These are phyloP conservation scores for Venturia nashicola DNA, from an alignment of 2,329 filamentous ascomycete species.

Conservation along the genomic window DNA sequence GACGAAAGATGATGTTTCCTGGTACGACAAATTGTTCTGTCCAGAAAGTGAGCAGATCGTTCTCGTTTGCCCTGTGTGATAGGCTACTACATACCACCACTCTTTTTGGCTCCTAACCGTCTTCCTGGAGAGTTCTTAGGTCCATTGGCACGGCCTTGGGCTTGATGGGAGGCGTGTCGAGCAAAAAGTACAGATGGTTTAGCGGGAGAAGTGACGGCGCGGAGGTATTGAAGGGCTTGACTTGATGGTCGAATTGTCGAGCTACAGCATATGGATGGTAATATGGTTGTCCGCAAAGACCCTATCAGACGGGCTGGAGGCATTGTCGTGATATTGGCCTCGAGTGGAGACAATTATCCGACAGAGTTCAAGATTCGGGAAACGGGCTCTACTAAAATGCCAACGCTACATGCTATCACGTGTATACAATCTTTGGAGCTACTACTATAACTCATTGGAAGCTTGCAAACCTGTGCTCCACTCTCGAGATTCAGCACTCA, in stretches of 20 bases:
- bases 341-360: neutral
- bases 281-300: neutral
- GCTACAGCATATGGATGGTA: neutral
- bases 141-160: slow-evolving; percentile 57
- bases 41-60: neutral
- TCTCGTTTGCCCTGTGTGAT: neutral
- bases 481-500: too few species aligned
- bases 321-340: neutral
- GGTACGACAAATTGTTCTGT: slow-evolving; percentile 84
- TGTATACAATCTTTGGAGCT: neutral
- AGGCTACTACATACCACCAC: slow-evolving; percentile 50
- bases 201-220: slow-evolving; percentile 15
- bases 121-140: slow-evolving; percentile 63
- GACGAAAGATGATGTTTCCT: slow-evolving; percentile 96
- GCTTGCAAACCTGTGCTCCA: too few species aligned
- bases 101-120: slow-evolving; percentile 88
- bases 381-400: neutral
- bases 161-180: slow-evolving; percentile 51
- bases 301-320: neutral
- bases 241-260: slow-evolving; percentile 2
- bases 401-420: neutral
- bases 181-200: slow-evolving; percentile 30
- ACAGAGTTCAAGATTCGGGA: neutral
- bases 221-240: slow-evolving; percentile 4
- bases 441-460: too few species aligned